These are phyloP conservation scores for Mycena galopus DNA, from an alignment of 768 basidiomycete species.

Conservation along the genomic window DNA sequence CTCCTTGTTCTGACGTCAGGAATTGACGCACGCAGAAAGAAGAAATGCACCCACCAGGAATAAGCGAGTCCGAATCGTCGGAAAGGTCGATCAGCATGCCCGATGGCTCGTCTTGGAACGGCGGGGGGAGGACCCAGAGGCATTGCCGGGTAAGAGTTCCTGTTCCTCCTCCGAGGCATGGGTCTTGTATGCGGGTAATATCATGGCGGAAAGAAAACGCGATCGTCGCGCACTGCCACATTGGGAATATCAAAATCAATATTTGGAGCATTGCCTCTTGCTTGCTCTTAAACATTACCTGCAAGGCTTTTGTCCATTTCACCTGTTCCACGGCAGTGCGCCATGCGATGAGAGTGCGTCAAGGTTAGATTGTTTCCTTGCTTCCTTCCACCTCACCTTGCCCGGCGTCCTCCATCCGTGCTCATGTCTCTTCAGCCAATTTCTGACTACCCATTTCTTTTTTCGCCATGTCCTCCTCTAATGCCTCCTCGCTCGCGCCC, in stretches of 20 bases:
- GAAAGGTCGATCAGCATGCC: slow-evolving; percentile 31
- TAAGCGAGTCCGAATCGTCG: slow-evolving; percentile 11
- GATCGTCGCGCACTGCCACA: too few relatives aligned
- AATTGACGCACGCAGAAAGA: neutral
- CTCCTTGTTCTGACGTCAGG: slow-evolving; percentile 35
- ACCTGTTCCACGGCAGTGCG: neutral
- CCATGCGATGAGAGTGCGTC: slow-evolving; percentile 25
- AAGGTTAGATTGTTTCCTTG: slow-evolving; percentile 15
- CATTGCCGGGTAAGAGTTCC: neutral
- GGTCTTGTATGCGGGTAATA: slow-evolving; percentile 14
- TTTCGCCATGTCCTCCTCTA: slow-evolving; percentile 16
- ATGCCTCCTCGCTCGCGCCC: slow-evolving; percentile 1
- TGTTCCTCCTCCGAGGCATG: neutral
- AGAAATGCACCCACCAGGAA: slow-evolving; percentile 9
- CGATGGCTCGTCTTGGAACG: slow-evolving; percentile 23
- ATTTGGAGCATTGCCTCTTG: neutral
- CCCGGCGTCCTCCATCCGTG: slow-evolving; percentile 5
- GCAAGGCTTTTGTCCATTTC: neutral
- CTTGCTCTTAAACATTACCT: neutral
- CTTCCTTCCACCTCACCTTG: neutral
- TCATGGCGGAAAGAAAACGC: slow-evolving; percentile 7
- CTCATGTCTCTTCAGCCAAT: slow-evolving; percentile 24
- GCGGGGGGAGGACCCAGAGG: slow-evolving; percentile 18
- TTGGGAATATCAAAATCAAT: too few relatives aligned
- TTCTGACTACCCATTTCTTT: slow-evolving; percentile 20